Conservation (phyloP, 768 basidiomycete species). For the Macrolepiota dolichaula region DNA sequence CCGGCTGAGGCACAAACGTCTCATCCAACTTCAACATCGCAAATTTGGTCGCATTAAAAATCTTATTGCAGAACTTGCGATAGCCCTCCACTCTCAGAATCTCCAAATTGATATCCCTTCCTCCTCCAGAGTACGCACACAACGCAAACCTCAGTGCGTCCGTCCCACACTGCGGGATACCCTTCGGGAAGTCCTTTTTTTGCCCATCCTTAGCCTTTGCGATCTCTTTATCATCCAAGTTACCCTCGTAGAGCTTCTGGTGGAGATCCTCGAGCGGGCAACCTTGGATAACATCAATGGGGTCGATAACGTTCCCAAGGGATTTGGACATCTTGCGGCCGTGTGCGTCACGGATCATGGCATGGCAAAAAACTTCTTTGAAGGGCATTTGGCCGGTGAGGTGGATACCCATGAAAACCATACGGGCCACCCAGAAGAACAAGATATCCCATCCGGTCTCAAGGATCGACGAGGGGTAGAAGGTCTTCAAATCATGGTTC, state of each 20-base stretch:
- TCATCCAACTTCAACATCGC: constrained; percentile 97
- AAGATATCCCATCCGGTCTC: constrained; percentile 99
- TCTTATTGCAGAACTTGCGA: constrained; percentile 99
- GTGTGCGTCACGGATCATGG: constrained; percentile 98
- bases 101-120: constrained; percentile 96
- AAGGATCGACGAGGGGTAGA: constrained; percentile 87
- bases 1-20: constrained; percentile 70
- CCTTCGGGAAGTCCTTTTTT: constrained; percentile 99
- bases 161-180: constrained; percentile 97
- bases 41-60: constrained; percentile 98
- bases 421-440: constrained; percentile 99
- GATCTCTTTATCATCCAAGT: constrained; percentile 92
- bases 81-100: constrained; percentile 96
- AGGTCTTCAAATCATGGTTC: constrained; percentile 75
- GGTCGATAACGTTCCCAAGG: constrained; percentile 96
- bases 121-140: constrained; percentile 90
- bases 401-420: constrained; percentile 89
- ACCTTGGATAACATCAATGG: constrained; percentile 91
- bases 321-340: constrained; percentile 99
- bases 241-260: constrained; percentile 83
- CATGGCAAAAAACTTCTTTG: constrained; percentile 93
- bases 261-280: constrained; percentile 76
- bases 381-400: constrained; percentile 93
- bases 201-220: constrained; percentile 88
- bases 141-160: constrained; percentile 95